Evolutionary conservation across 192 early-diverging fungal genomes (phyloP).

Genomic region (Backusella circina): DNA sequence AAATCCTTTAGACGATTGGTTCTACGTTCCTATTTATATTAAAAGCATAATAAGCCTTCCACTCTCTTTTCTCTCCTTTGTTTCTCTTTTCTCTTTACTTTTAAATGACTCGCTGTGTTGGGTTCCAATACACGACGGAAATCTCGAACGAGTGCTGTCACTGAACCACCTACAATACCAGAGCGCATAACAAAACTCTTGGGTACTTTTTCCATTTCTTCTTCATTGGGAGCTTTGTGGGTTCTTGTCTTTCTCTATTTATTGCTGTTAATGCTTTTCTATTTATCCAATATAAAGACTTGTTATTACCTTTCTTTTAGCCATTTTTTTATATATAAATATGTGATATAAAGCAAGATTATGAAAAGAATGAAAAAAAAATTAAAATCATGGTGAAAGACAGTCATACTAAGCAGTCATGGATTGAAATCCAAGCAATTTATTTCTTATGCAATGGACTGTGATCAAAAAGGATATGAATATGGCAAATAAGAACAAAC

Average conservation of each 20-base stretch:
- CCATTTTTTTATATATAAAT: background rate
- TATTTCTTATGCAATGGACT: too few relatives aligned
- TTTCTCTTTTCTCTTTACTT: conserved; percentile 43
- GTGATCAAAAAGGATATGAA: too few relatives aligned
- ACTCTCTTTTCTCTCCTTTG: background rate
- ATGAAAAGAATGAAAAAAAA: background rate
- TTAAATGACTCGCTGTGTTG: conserved; percentile 85
- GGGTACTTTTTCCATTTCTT: conserved; percentile 57
- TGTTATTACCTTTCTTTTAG: conserved; percentile 12
- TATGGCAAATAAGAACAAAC: too few relatives aligned
- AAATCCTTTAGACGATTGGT: conserved; percentile 94
- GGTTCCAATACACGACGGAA: conserved; percentile 91
- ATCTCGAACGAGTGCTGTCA: conserved; percentile 77
- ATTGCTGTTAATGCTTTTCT: background rate
- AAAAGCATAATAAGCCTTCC: too few relatives aligned
- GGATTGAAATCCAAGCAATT: too few relatives aligned
- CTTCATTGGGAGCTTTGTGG: conserved; percentile 37
- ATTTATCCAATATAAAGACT: background rate
- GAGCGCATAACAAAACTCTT: conserved; percentile 92
- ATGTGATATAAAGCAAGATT: background rate
- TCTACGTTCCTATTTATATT: conserved; percentile 65
- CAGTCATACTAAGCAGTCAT: background rate
- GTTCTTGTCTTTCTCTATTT: conserved; percentile 40
- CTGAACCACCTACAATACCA: conserved; percentile 75
- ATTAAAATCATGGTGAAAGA: background rate